Evolutionary conservation across 129 eudicot genomes (phyloP).

Genomic region (Flaveria sonorensis): DNA sequence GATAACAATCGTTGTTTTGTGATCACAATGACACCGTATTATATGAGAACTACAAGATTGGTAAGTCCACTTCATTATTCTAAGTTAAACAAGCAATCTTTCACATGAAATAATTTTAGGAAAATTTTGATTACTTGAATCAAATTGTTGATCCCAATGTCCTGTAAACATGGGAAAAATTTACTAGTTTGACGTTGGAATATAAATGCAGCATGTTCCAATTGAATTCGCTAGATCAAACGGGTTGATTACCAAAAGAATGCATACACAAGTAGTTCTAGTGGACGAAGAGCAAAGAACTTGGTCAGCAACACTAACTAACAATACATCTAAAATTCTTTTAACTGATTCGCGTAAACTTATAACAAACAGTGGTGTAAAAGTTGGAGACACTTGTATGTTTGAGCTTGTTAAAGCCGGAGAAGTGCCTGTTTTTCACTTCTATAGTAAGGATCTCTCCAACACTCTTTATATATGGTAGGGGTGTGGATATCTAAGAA

Average conservation of each 20-base stretch:
- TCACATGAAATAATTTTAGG: no score
- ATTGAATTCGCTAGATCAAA: constrained; percentile 31
- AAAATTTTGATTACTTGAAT: no score
- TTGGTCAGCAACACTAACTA: constrained; percentile 20
- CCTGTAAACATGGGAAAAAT: no score
- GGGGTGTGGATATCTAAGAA: no score
- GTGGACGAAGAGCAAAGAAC: constrained; percentile 22
- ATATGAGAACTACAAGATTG: constrained; percentile 1
- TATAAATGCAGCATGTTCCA: constrained; percentile 23
- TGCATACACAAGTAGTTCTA: constrained; percentile 4
- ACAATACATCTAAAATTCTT: not conserved
- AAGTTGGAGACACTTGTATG: constrained; percentile 27
- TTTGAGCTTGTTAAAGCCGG: constrained; percentile 20
- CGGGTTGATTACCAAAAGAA: constrained; percentile 11
- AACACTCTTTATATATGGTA: not conserved
- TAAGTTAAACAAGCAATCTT: not conserved
- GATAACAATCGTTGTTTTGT: not conserved
- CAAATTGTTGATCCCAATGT: no score
- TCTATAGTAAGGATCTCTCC: constrained; percentile 23
- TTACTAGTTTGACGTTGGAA: no score
- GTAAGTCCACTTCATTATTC: constrained; percentile 9
- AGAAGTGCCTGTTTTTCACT: constrained; percentile 22
- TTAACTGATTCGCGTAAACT: constrained; percentile 5
- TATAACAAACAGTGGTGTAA: not conserved
- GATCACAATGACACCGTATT: constrained; percentile 15